Evolutionary conservation across 768 basidiomycete genomes (phyloP).

Genomic region (Punctularia strigosozonata): DNA sequence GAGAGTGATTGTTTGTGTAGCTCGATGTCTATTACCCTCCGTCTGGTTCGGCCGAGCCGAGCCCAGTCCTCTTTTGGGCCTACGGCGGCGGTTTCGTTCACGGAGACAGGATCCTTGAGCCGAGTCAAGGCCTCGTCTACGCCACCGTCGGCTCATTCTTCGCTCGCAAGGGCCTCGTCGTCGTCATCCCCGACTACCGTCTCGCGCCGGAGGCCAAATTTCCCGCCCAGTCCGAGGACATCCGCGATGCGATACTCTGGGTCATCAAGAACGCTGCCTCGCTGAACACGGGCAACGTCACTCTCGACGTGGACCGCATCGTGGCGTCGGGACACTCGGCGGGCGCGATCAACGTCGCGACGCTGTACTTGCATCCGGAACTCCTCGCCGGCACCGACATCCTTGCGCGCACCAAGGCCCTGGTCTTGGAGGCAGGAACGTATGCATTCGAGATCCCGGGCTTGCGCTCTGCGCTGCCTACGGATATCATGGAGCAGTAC

Average conservation of each 20-base stretch:
- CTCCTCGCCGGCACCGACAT: constrained; percentile 19
- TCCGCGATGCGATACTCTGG: constrained; percentile 51
- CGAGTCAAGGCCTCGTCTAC: constrained; percentile 40
- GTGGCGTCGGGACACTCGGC: constrained; percentile 53
- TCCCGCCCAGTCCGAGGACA: constrained; percentile 42
- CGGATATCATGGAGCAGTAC: constrained; percentile 22
- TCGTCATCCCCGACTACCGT: constrained; percentile 61
- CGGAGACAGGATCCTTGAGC: constrained; percentile 35
- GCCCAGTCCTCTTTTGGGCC: constrained; percentile 47
- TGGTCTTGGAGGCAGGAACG: constrained; percentile 33
- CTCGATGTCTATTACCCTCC: constrained; percentile 56
- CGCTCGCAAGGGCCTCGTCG: constrained; percentile 44
- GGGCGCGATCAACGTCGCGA: constrained; percentile 38
- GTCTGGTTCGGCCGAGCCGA: constrained; percentile 13
- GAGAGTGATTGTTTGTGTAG: constrained; percentile 18
- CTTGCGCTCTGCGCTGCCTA: constrained; percentile 13
- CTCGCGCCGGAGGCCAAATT: constrained; percentile 46
- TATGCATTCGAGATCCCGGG: constrained; percentile 23
- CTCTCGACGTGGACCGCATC: constrained; percentile 28
- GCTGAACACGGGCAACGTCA: constrained; percentile 3
- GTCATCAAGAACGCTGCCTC: constrained; percentile 22
- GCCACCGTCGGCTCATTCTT: constrained; percentile 51
- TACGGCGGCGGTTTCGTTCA: constrained; percentile 56
- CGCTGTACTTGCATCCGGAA: constrained; percentile 28
- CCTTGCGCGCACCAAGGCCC: constrained; percentile 27